Evolutionary conservation across 1,284 basidiomycete species (phyloP), one percentile per base, ranked within the genome.

Genomic region (Ceratobasidium sp.): DNA sequence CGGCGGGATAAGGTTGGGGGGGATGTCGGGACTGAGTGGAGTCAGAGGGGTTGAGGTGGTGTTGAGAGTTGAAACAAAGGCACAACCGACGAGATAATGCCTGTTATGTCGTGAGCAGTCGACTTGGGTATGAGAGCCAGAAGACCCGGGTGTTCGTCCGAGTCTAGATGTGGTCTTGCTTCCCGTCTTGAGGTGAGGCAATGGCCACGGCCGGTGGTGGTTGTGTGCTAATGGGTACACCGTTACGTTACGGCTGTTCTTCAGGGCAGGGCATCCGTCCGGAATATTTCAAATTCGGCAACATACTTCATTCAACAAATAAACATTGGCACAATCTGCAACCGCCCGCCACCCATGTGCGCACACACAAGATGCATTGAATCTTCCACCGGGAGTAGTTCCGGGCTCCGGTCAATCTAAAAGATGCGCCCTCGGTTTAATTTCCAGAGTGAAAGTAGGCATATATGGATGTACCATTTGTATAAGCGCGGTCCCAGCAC

Each of bases 121-220:
- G 60, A 64, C 60, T 36, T 58, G 56, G 47, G 60, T 64, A 53
- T 64, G 30, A 13, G 60, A 53, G 49, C 33, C 36, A 64, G 39
- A 36, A 41, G 60, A 64, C 60, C 50, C 60, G 60, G 58, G 60
- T 64, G 60, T 49, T 64, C 60, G 60, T 64, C 60, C 60, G 60
- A 53, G 60, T 64, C 60, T 23, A 64, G 58, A 64, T 53, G 49
- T 16, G 49, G 49, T 33, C 49, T 16, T 49, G 60, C 47, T 64
- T 62, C 60, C 60, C 50, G 60, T 41, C 60, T 42, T 53, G 60
- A 64, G 47, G 60, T 39, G 60, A 39, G 42, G 60, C 46, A 11
- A 36, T 36, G 33, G 33, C 33, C 33, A 36, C 33, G 11, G 33
- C 33, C 33, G 33, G 33, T 64, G 60, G 60, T 64, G 27, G 60